Percentiles rank a stretch among this genome's conserved stretches.
Evolutionary conservation across 2,329 filamentous ascomycete species (phyloP).

Genomic region (Colletotrichum coccodes): DNA sequence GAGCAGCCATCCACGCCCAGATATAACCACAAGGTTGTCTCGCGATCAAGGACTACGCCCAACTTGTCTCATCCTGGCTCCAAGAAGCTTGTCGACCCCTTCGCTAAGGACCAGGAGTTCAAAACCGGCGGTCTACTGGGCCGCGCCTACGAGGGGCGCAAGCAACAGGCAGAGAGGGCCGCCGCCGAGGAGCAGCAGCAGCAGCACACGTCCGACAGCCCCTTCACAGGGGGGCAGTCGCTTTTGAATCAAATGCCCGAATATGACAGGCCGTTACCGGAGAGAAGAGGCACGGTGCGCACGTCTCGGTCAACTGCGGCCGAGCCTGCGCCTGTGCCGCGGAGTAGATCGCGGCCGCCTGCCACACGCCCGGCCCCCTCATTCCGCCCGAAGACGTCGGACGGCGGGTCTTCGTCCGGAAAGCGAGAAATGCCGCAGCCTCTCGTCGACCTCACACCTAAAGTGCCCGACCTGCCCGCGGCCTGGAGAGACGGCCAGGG

Average conservation of each 20-base stretch:
- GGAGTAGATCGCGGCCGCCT: conserved; percentile 29
- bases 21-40: conserved; percentile 13
- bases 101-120: conserved; percentile 54
- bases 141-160: conserved; percentile 58
- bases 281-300: conserved; percentile 45
- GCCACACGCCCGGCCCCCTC: conserved; percentile 38
- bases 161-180: conserved; percentile 44
- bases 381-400: conserved; percentile 35
- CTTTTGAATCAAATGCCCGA: conserved; percentile 56
- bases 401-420: conserved; percentile 35
- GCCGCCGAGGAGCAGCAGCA: conserved; percentile 34
- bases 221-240: conserved; percentile 44
- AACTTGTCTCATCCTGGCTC: conserved; percentile 11
- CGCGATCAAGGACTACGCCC: conserved; percentile 23
- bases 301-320: conserved; percentile 36
- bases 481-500: conserved; percentile 64
- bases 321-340: conserved; percentile 30
- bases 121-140: conserved; percentile 62
- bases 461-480: conserved; percentile 72
- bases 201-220: conserved; percentile 15
- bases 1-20: conserved; percentile 10
- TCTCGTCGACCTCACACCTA: conserved; percentile 74
- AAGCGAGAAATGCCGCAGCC: conserved; percentile 60
- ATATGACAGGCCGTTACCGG: conserved; percentile 44
- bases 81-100: conserved; percentile 27